Base-by-base conservation (phyloP, 129 eudicot genomes). In the Chrysanthemum lavandulifolium region DNA sequence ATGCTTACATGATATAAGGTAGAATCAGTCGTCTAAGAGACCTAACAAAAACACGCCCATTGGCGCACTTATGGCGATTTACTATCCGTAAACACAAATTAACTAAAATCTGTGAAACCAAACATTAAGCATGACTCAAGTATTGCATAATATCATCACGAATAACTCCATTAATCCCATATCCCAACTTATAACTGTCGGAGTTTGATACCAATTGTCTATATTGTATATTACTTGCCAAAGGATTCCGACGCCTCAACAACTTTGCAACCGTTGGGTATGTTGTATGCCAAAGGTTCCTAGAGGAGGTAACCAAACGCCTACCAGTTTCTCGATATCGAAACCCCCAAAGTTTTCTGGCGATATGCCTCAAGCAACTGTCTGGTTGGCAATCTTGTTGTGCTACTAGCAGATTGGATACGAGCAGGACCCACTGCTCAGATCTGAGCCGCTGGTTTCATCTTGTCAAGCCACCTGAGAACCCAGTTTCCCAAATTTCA, bases 381-480 rank as follows among this genome's bases (percentile, higher is more conserved):
- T 67, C 80, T 82, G 11, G 33, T 68, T 48, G 65, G 54, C 14
- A 21, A 82, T 47, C 76, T 51, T 16, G 45, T 65, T 5, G 68
- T 47, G 52, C 75, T 78, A 2, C 74, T 47, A 67, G 6, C 25
- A 13, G 68, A 31, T 25, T 75, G 80, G 52, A 12, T 3, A 43
- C 54, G 72, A 59, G 16, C 0, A 43, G 58, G 72, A 59, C 66
- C 74, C 52, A 59, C 81, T 58, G 84, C 82, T 57, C 87, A 82
- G 66, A 92, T 88, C 65, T 88, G 83, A 71, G 95, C 95, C 0
- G 82, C 69, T 40, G 95, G 97, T 73, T 86, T 82, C 86, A 73
- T 79, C 71, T 43, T 70, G 61, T 88, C 92, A n/a, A 91, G 90
- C 83, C 90, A 80, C 3, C 85, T 67, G 45, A 88, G 87, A 69